Conservation (phyloP, 352 stramenopile species). For the Phytopythium sindhum region DNA sequence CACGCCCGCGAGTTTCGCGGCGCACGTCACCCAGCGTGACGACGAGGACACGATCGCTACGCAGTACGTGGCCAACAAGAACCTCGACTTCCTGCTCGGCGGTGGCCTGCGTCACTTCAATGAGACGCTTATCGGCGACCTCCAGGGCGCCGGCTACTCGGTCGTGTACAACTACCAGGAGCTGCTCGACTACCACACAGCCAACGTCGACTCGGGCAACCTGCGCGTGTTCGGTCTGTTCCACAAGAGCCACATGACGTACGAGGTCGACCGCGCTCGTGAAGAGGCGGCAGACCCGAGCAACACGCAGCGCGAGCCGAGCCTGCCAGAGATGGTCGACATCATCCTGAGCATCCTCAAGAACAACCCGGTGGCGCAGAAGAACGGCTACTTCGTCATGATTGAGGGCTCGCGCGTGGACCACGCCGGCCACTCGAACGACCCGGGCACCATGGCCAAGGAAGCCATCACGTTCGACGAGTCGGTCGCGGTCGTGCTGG, state of each 20-base stretch:
- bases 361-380: conserved; percentile 67
- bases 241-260: conserved; percentile 61
- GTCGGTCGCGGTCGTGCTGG: conserved; percentile 56
- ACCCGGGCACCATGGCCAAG: conserved; percentile 62
- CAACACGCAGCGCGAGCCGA: conserved; percentile 44
- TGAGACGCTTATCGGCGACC: conserved; percentile 37
- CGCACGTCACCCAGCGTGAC: conserved; percentile 50
- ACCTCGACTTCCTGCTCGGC: conserved; percentile 60
- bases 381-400: conserved; percentile 76
- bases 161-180: conserved; percentile 53
- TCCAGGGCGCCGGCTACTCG: conserved; percentile 41
- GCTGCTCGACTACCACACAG: conserved; percentile 44
- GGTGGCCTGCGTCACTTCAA: conserved; percentile 53
- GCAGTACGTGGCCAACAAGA: conserved; percentile 66
- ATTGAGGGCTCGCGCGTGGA: conserved; percentile 74
- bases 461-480: conserved; percentile 73
- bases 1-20: conserved; percentile 49
- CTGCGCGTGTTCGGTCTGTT: conserved; percentile 62
- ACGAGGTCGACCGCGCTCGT: conserved; percentile 58
- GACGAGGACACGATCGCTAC: conserved; percentile 52
- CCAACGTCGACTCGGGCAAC: conserved; percentile 39
- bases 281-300: conserved; percentile 28
- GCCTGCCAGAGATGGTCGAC: conserved; percentile 61
- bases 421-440: conserved; percentile 63
- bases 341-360: conserved; percentile 54